phyloP scores from a whole-genome alignment of 2,329 filamentous ascomycete species.

The Cercospora sp. region DNA sequence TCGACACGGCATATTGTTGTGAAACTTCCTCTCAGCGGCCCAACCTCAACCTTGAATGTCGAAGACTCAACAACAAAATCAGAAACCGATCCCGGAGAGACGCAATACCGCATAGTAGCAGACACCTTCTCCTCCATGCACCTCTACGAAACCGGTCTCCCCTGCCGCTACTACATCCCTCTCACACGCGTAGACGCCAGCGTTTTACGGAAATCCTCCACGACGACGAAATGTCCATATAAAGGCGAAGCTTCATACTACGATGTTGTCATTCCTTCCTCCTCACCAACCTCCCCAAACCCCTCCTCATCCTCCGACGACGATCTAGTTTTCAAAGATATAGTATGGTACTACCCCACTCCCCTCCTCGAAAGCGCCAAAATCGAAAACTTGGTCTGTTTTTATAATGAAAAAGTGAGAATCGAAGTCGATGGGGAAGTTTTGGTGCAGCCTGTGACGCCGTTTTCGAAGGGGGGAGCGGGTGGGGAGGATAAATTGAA shows the following conservation, averaged over 20 bases:
- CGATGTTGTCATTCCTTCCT: conserved; percentile 41
- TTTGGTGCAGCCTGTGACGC: conserved; percentile 36
- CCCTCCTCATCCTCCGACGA: conserved; percentile 17
- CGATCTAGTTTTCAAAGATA: conserved; percentile 49
- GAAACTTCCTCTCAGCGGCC: conserved; percentile 47
- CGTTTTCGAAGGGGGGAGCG: conserved; percentile 23
- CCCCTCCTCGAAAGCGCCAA: conserved; percentile 58
- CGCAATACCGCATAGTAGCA: conserved; percentile 42
- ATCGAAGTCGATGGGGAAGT: conserved; percentile 52
- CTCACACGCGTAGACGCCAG: conserved; percentile 51
- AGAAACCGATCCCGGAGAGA: background rate
- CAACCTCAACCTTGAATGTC: background rate
- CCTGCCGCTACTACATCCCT: conserved; percentile 61
- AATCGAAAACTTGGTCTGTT: conserved; percentile 57
- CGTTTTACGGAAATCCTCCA: conserved; percentile 52
- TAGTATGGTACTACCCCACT: conserved; percentile 63
- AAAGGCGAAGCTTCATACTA: conserved; percentile 68
- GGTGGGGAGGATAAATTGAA: background rate
- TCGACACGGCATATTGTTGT: conserved; percentile 57
- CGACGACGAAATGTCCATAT: conserved; percentile 63
- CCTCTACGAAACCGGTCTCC: conserved; percentile 61
- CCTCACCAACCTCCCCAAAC: background rate
- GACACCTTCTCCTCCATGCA: conserved; percentile 51
- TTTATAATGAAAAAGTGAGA: conserved; percentile 69
- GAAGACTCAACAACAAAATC: background rate